Base-by-base conservation (phyloP, 352 stramenopile species). In the Phytopythium delawarense region DNA sequence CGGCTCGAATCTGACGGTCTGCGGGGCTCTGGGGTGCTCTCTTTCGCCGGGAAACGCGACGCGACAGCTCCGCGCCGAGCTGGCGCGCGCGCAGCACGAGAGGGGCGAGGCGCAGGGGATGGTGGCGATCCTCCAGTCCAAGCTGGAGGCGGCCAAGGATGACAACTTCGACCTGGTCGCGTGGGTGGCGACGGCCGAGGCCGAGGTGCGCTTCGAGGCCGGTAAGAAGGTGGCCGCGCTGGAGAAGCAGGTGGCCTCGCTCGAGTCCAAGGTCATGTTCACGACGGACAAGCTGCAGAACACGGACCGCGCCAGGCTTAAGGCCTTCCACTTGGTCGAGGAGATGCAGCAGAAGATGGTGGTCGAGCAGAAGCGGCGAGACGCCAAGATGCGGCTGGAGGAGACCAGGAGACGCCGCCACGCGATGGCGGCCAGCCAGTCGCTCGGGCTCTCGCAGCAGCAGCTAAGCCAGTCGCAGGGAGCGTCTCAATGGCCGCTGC, bases 321-420 rank as follows among this genome's bases (percentile, higher is more conserved):
- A 69, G 16, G 73, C 71, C 7, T 34, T 86, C 7, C 75, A 76
- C 4, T 70, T 89, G 56, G 63, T 81, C 7, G 77, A 91, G 9
- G 78, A 89, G 42, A 59, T 89, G 51, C 69, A 86, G 60, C 70
- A 88, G 67, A 80, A 76, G 57, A 71, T 80, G 30, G 48, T 75
- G 18, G 63, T 89, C 7, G 81, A 91, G 49, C 65, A 70, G 52
- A 91, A 93, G 65, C 77, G 80, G 15, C 54, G 86, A 18, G 81
- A 91, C 15, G 84, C 81, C 8, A 72, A 93, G 68, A 83, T 77
- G 46, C 68, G 77, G 34, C 67, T 89, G n/a, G 68, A 89, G 50
- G 81, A 78, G 15, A 87, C 74, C 46, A 86, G 82, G 65, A 75
- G 81, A 39, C 80, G 83, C 59, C 87, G 87, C 39, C 78, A 90